Evolutionary conservation across 2,329 filamentous ascomycete genomes (phyloP), one percentile per base, ranked within the genome.

Genomic region (Cladosporium cucumerinum): DNA sequence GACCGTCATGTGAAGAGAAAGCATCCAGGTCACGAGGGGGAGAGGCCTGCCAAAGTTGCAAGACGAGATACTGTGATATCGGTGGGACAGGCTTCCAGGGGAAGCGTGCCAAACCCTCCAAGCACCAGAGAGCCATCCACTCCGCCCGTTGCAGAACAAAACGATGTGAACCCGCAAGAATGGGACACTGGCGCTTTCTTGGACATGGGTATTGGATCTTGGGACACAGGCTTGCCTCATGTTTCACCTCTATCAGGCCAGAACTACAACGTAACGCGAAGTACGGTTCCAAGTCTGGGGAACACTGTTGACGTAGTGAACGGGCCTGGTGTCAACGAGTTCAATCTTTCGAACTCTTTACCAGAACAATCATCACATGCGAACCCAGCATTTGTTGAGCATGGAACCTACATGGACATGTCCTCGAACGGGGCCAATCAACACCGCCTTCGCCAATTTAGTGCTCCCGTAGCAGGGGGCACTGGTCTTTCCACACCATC

Each of bases 1-100:
- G 70, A 72, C 65, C 76, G 78, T 0, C 79, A 81, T 66, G 77
- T 81, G 72, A 80, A 75, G 66, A 73, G 76, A 21, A 80, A 81
- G 65, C 78, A 81, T 62, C 72, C 48, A 5, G 59, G 30, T 55
- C 59, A 43, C n/a, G 36, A 62, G 73, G 2, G 74, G 74, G 12
- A 75, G 11, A 67, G 69, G 18, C 64, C 64, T 23, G 51, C 69
- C n/a, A 57, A 54, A 30, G 51, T 30, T 36, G 55, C 46, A 25
- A 32, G 36, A 26, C 48, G 28, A 48, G 49, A 55, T 34, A 55
- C 46, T 64, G 62, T 62, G 49, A 55, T 12, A 8, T 62, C 59
- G 10, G 32, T 55, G 25, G 32, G 23, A 21, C 12, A 32, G 11
- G 23, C 48, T 28, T n/a, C 23, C 16, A 39, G 14, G 25, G 23